Evolutionary conservation across 352 stramenopile species (phyloP), one percentile per base, ranked within the genome.

Genomic region (Lagenidium sp.): DNA sequence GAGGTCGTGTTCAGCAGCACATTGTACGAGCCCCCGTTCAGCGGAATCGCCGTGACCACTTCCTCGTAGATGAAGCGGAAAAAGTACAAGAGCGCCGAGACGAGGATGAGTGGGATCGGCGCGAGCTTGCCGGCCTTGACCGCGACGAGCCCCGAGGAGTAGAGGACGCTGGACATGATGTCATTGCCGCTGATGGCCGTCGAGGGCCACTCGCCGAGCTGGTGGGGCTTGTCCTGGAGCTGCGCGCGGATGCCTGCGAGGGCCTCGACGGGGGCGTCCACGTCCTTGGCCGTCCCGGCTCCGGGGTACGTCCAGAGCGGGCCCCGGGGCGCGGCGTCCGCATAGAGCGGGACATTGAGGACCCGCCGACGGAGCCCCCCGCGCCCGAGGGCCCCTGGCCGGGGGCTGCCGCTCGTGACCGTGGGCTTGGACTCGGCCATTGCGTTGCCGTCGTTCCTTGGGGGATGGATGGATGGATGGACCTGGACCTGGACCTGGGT

Each of bases 151-250:
- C 59, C 62, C 11, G 63, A 57, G 10, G 64, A 69, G 36, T 88
- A 88, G 28, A 90, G 63, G 38, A 72, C 81, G 37, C 73, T 91
- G 26, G 64, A 68, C 18, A 91, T 62, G 44, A 95, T 84, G 41
- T 95, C 82, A 52, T 95, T 95, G 6, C 83, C 83, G 43, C 67
- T 84, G 52, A 95, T 94, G 3, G 74, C 72, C 7, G 82, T 95
- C 6, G 82, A 83, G 31, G 73, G 60, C 58, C 77, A 85, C 60
- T 91, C 63, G 22, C 50, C 52, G 24, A 93, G 65, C 35, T 25
- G 20, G 37, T 77, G 65, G 20, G 8, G 28, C 28, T 32, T 8
- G 8, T 8, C 15, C 28, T 32, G 28, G 8, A 59, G 50, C 10
- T 50, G 34, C 13, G 43, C 46, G 12, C 54, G 60, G 35, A 75